A percentile compares a stretch with the other conserved stretches of the same genome.
Evolutionary conservation across 805 yeast genomes (phyloP).

Genomic region (Yamadazyma philogaea): DNA sequence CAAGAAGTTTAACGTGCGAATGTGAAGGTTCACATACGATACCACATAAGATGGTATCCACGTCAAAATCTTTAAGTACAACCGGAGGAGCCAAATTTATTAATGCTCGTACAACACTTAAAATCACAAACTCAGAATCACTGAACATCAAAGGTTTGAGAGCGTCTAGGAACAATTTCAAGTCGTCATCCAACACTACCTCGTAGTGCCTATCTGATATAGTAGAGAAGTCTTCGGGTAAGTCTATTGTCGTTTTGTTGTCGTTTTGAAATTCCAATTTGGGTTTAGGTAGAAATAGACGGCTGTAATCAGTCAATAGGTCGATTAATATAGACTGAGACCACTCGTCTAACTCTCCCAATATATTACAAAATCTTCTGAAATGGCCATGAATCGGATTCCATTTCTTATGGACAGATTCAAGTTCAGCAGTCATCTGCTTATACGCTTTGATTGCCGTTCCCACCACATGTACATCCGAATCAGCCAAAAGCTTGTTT

Average conservation of each 20-base stretch:
- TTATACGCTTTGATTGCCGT: constrained; percentile 59
- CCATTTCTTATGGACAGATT: constrained; percentile 38
- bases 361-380: constrained; percentile 50
- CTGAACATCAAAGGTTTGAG: constrained; percentile 47
- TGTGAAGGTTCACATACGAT: constrained; percentile 28
- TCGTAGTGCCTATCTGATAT: constrained; percentile 27
- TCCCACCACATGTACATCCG: constrained; percentile 64
- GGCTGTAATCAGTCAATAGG: constrained; percentile 62
- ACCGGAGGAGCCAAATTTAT: constrained; percentile 57
- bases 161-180: constrained; percentile 50
- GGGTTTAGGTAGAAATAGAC: constrained; percentile 59
- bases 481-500: constrained; percentile 57
- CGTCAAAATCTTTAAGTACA: constrained; percentile 44
- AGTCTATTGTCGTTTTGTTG: constrained; percentile 22
- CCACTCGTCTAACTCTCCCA: constrained; percentile 67
- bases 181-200: constrained; percentile 52
- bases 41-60: constrained; percentile 52
- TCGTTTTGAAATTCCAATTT: constrained; percentile 31
- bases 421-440: constrained; percentile 43
- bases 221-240: constrained; percentile 41
- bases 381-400: constrained; percentile 70
- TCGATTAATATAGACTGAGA: constrained; percentile 59
- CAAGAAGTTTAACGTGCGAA: constrained; percentile 23
- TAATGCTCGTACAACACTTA: constrained; percentile 58
- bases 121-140: constrained; percentile 55